phyloP scores from a whole-genome alignment of 2,329 filamentous ascomycete genomes.

The Monilinia aucupariae region DNA sequence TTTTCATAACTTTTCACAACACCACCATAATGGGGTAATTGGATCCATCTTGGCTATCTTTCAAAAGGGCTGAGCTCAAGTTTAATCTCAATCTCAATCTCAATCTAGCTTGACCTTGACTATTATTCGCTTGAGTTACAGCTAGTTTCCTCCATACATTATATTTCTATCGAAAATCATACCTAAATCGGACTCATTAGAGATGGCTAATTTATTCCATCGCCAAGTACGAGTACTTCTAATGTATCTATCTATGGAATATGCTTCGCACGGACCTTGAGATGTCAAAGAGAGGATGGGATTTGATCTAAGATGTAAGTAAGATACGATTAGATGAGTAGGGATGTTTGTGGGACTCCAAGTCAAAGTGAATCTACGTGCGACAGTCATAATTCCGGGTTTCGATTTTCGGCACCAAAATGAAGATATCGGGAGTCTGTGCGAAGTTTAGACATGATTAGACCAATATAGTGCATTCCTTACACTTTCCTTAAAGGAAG shows the following conservation, averaged over 20 bases:
- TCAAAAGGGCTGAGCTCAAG: too few species aligned
- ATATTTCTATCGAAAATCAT: too few species aligned
- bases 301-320: background rate
- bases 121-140: too few species aligned
- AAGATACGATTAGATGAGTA: background rate
- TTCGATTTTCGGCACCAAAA: slow-evolving; percentile 7
- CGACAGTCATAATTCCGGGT: background rate
- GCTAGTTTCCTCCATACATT: too few species aligned
- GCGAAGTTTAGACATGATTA: background rate
- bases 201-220: too few species aligned
- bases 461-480: background rate
- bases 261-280: slow-evolving; percentile 9
- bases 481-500: background rate
- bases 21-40: too few species aligned
- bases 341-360: slow-evolving; percentile 1
- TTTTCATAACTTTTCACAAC: too few species aligned
- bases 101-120: too few species aligned
- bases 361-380: background rate
- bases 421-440: slow-evolving; percentile 7
- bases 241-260: background rate
- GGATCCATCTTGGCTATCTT: too few species aligned
- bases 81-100: too few species aligned
- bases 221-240: too few species aligned
- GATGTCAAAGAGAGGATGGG: background rate
- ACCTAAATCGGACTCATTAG: too few species aligned